These are phyloP conservation scores for Ustanciosporium gigantosporum DNA, from an alignment of 1,284 basidiomycete genomes.

Conservation along the genomic window DNA sequence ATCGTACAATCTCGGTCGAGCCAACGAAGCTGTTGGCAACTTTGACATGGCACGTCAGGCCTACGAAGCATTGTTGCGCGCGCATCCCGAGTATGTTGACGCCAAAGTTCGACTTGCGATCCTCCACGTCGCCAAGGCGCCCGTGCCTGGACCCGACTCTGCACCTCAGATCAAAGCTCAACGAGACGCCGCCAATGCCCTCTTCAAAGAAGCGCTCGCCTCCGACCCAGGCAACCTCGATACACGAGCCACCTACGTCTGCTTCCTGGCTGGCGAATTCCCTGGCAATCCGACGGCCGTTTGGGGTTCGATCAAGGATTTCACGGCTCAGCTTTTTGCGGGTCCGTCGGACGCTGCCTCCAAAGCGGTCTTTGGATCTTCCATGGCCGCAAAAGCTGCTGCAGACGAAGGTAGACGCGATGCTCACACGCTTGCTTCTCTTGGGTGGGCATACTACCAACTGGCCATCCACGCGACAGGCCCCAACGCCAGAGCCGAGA, in stretches of 20 bases:
- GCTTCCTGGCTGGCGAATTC: slow-evolving; percentile 58
- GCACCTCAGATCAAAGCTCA: slow-evolving; percentile 19
- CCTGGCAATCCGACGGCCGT: slow-evolving; percentile 46
- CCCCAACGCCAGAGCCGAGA: slow-evolving; percentile 41
- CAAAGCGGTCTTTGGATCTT: slow-evolving; percentile 44
- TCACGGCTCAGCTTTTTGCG: slow-evolving; percentile 54
- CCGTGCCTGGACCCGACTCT: slow-evolving; percentile 7
- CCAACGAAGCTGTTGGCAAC: slow-evolving; percentile 45
- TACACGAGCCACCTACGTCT: slow-evolving; percentile 53
- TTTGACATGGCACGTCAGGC: slow-evolving; percentile 48
- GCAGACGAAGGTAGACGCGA: slow-evolving; percentile 51
- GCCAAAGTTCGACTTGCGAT: slow-evolving; percentile 58
- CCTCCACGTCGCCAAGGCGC: slow-evolving; percentile 40
- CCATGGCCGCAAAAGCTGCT: slow-evolving; percentile 38
- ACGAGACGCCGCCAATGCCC: slow-evolving; percentile 42
- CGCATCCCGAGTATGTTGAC: slow-evolving; percentile 59
- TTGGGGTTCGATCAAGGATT: slow-evolving; percentile 57
- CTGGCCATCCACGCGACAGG: slow-evolving; percentile 49
- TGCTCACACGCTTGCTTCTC: slow-evolving; percentile 46
- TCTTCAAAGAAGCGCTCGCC: slow-evolving; percentile 54
- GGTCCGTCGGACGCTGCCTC: slow-evolving; percentile 25
- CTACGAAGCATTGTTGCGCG: slow-evolving; percentile 49
- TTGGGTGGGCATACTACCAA: slow-evolving; percentile 60
- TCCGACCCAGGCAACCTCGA: slow-evolving; percentile 55
- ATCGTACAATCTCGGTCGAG: slow-evolving; percentile 56